Percentiles rank a stretch among this genome's conserved stretches.
Conservation (phyloP, 495 filamentous ascomycete species). For the Cairneyella variabilis region DNA sequence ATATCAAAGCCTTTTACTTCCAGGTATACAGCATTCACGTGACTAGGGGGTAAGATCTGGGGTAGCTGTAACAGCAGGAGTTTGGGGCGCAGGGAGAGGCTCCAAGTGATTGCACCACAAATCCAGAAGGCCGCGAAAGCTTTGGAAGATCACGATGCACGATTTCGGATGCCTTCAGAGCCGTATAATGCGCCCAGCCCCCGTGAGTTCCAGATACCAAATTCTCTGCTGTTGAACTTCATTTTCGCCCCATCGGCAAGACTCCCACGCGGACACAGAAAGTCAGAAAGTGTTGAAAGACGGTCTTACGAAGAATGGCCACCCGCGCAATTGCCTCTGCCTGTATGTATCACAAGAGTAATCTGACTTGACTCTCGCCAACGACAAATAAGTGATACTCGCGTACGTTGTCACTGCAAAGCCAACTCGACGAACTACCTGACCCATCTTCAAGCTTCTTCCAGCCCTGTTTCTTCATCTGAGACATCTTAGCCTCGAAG, state of each 20-base stretch:
- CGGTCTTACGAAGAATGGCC: neutral
- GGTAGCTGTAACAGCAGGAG: constrained; percentile 4
- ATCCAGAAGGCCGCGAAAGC: neutral
- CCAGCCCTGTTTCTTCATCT: too few relatives aligned
- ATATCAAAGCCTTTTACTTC: neutral
- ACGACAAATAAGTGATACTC: too few relatives aligned
- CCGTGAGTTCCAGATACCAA: neutral
- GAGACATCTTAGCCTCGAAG: too few relatives aligned
- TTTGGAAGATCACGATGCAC: neutral
- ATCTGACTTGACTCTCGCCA: too few relatives aligned
- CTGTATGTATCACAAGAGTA: too few relatives aligned
- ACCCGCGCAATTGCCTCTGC: neutral
- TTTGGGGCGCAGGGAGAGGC: constrained; percentile 3
- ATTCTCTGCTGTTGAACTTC: too few relatives aligned
- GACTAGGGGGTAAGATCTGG: neutral
- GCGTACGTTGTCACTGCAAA: too few relatives aligned
- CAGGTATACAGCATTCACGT: neutral
- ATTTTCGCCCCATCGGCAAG: neutral
- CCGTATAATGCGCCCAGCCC: neutral
- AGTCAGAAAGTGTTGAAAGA: neutral
- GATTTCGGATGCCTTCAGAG: neutral
- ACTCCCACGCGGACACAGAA: neutral
- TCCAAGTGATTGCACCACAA: neutral
- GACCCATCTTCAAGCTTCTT: too few relatives aligned
- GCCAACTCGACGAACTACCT: too few relatives aligned